Base-by-base conservation (phyloP, 257 asterid species). In the Coffea canephora region DNA sequence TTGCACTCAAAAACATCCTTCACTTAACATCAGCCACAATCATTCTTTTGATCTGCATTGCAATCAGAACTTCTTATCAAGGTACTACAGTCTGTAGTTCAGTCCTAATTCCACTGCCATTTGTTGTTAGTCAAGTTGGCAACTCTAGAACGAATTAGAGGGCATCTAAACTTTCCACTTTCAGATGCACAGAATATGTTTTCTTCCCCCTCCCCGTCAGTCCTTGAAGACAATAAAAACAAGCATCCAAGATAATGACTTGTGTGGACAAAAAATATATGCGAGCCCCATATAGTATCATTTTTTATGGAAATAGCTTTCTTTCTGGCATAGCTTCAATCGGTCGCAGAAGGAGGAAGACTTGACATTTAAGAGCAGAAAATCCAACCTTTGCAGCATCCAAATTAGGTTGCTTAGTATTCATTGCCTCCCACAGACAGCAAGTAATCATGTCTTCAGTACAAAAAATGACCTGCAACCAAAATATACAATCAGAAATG, bases 391-490 rank as follows among this genome's bases (percentile, higher is more conserved):
- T 89, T 15, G 85, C 77, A 77, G 89, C 89, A 36, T 93, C 93
- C 72, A 88, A 66, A 59, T 86, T 87, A 55, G 93, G 77, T 80
- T 93, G 98, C 83, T 89, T 87, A 36, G 97, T 86, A 74, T 91
- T 95, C 83, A 95, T 80, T 71, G 99, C 99, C 81, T 95, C 94
- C 99, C 98, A 95, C 70, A 95, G 91, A 6, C 97, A 82, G 79
- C 86, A 82, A 70, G 80, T 83, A 43, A 95, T 84, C 98, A 95
- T 95, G 81, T 93, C 96, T 86, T 93, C 89, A 1, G 99, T 95
- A 83, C 99, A 95, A 71, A 90, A 86, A 31, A 92, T 85, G 82
- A 95, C 49, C 99, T 95, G 93, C 88, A 87, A 54, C 16, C 41
- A 27, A 48, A 55, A 73, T 19, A 43, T 14, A 11, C 62, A 48